Evolutionary conservation across 192 early-diverging fungal genomes (phyloP), one percentile per base, ranked within the genome.

Genomic region (Backusella westeae): DNA sequence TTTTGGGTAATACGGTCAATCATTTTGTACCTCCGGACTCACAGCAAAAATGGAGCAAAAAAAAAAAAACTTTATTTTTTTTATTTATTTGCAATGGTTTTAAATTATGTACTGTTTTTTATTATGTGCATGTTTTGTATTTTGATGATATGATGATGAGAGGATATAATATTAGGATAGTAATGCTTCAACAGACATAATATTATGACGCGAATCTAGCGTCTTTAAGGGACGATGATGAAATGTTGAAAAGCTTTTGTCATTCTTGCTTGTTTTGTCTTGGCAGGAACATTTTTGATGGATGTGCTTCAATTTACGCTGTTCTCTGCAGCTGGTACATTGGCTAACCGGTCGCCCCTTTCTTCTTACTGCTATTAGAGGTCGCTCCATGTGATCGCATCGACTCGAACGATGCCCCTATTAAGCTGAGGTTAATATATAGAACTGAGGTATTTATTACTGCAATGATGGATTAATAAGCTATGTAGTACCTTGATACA

Each of bases 271-370:
- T 32, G 7, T 72, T 26, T 34, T 42, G 39, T 34, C 44, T 52
- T 53, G 34, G 59, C 72, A 74, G 2, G 29, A 21, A 34, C 72
- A 74, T 65, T 74, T 74, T 21, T 74, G 72, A 34, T 74, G 72
- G n/a, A 74, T 41, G n/a, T 65, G 49, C n/a, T 36, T 74, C 9
- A 39, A 29, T 17, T 74, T 74, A 1, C 72, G 52, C 38, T 74
- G 53, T 29, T 74, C 72, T 41, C 72, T 74, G 15, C 72, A 74
- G 4, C 35, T n/a, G 34, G 34, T 34, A 66, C 72, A 74, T 41
- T 74, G 72, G 26, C 72, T 74, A 15, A 74, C 59, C 7, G 72
- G 72, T 66, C 72, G 41, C 7, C 72, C 72, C 38, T 74, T 74
- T 38, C 42, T 35, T 65, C 72, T 36, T 5, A 74, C 56, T 26